Evolutionary conservation across 176 grass and related monocot species (phyloP).

Genomic region (Carex littledalei): DNA sequence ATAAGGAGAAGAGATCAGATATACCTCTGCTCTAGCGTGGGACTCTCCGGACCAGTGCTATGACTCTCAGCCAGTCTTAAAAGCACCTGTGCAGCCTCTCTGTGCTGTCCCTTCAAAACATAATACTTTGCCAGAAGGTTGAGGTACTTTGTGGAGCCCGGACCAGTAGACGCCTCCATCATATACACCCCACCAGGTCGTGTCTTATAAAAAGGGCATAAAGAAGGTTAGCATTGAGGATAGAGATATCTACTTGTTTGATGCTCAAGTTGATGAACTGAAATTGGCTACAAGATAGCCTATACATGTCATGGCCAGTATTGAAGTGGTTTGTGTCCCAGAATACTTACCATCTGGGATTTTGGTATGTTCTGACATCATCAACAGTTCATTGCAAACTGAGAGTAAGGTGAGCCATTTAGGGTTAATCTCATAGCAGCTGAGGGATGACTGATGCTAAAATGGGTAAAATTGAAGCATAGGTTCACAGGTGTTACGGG

Average conservation of each 20-base stretch:
- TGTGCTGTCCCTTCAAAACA: constrained; percentile 82
- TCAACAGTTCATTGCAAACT: neutral
- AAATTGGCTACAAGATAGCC: neutral
- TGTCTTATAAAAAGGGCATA: neutral
- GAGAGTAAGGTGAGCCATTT: neutral
- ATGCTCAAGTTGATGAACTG: neutral
- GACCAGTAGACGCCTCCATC: constrained; percentile 40
- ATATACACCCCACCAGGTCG: constrained; percentile 29
- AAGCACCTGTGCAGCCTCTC: constrained; percentile 71
- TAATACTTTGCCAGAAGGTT: constrained; percentile 79
- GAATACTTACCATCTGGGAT: neutral
- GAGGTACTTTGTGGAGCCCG: constrained; percentile 65
- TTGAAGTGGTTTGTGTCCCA: neutral
- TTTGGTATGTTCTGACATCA: neutral
- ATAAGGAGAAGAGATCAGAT: constrained; percentile 23
- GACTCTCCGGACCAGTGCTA: constrained; percentile 56
- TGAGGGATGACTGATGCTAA: neutral
- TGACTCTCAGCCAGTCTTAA: constrained; percentile 84
- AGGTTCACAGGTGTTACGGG: neutral
- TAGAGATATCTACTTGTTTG: neutral
- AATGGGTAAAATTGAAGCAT: neutral
- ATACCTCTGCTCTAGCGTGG: constrained; percentile 78
- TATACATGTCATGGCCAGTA: neutral
- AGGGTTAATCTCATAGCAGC: neutral
- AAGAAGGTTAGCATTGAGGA: neutral